Conservation (phyloP, 2,329 filamentous ascomycete genomes). For the Aspergillus sp. region DNA sequence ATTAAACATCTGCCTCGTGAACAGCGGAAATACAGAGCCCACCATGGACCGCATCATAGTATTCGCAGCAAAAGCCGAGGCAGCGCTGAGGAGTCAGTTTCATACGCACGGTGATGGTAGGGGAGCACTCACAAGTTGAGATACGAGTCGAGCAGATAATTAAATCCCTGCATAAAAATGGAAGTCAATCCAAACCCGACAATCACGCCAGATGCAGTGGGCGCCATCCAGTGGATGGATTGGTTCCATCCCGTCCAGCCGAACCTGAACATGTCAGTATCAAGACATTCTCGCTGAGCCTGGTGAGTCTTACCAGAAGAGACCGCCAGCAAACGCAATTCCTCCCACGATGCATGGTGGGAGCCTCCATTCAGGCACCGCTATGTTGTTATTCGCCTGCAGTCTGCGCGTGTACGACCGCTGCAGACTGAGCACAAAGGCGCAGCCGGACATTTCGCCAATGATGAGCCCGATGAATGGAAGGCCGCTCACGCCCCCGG, state of each 20-base stretch:
- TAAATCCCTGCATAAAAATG: slow-evolving; percentile 24
- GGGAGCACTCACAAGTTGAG: slow-evolving; percentile 15
- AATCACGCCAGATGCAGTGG: slow-evolving; percentile 18
- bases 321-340: slow-evolving; percentile 17
- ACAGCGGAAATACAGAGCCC: slow-evolving; percentile 19
- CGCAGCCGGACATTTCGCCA: slow-evolving; percentile 14
- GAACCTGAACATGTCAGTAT: slow-evolving; percentile 16
- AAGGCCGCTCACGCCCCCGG: slow-evolving; percentile 12
- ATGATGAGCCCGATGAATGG: slow-evolving; percentile 21
- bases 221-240: slow-evolving; percentile 23
- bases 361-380: slow-evolving; percentile 24
- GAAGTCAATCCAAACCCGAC: slow-evolving; percentile 22
- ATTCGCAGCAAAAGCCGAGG: slow-evolving; percentile 21
- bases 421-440: slow-evolving; percentile 17
- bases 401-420: slow-evolving; percentile 16
- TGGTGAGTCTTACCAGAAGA: slow-evolving; percentile 18
- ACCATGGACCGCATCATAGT: slow-evolving; percentile 23
- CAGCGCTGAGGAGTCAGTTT: slow-evolving; percentile 10
- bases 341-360: slow-evolving; percentile 21
- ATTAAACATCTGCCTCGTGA: slow-evolving; percentile 21
- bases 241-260: slow-evolving; percentile 21
- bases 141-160: slow-evolving; percentile 21
- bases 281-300: too few species aligned
- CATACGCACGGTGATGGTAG: too few species aligned
- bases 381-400: slow-evolving; percentile 14